A percentile compares a stretch with the other conserved stretches of the same genome.
phyloP scores from a whole-genome alignment of 805 yeast genomes.

The Torulaspora indica region DNA sequence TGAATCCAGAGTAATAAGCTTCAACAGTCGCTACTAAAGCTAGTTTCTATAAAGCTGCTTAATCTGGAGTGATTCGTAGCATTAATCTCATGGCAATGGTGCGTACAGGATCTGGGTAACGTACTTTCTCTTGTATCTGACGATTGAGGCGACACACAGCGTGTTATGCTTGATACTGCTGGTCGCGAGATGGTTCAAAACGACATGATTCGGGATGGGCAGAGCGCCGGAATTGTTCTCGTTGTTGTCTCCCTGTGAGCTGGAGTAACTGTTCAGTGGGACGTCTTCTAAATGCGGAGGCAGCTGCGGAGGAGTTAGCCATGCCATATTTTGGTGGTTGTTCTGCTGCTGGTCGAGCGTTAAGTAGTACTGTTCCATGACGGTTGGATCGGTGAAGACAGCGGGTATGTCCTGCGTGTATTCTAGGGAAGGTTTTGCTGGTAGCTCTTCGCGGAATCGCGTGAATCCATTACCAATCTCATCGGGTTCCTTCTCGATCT shows the following conservation, averaged over 20 bases:
- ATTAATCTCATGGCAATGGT: constrained; percentile 50
- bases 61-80: neutral
- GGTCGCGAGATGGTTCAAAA: constrained; percentile 90
- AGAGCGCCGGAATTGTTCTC: constrained; percentile 84
- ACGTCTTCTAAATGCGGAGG: constrained; percentile 97
- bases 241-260: constrained; percentile 28
- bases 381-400: constrained; percentile 77
- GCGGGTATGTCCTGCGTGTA: constrained; percentile 74
- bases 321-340: constrained; percentile 52
- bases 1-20: constrained; percentile 2
- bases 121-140: constrained; percentile 81
- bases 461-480: constrained; percentile 82
- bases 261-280: constrained; percentile 67
- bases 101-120: constrained; percentile 90
- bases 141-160: constrained; percentile 86
- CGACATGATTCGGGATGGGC: constrained; percentile 93
- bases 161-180: constrained; percentile 92
- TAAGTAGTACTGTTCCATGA: constrained; percentile 78
- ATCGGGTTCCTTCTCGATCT: constrained; percentile 40
- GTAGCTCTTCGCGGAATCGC: constrained; percentile 64
- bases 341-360: constrained; percentile 68
- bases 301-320: constrained; percentile 87
- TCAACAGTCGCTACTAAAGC: neutral
- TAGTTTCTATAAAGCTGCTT: constrained; percentile 7
- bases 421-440: constrained; percentile 25